These are phyloP conservation scores for Hortiboletus flavorubellus DNA, from an alignment of 768 basidiomycete species.

Conservation along the genomic window DNA sequence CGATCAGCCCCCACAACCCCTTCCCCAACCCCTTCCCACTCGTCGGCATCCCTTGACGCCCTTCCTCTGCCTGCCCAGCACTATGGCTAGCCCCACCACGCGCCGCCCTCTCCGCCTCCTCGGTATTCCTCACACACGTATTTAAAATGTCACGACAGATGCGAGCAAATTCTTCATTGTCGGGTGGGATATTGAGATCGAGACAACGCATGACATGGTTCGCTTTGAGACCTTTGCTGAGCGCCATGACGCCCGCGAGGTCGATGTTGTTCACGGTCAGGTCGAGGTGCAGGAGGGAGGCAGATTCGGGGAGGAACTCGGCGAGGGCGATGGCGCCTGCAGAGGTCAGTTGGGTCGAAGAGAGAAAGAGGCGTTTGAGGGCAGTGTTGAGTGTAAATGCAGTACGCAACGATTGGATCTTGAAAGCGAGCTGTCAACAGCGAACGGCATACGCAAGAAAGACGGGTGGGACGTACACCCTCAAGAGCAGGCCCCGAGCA, in stretches of 20 bases:
- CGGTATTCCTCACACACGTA: conserved; percentile 90
- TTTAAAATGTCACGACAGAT: conserved; percentile 89
- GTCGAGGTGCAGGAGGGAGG: conserved; percentile 86
- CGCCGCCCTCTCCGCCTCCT: conserved; percentile 60
- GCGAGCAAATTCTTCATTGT: conserved; percentile 76
- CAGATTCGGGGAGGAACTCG: conserved; percentile 92
- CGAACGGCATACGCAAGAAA: background rate
- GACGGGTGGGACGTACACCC: conserved; percentile 56
- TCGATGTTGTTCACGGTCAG: conserved; percentile 81
- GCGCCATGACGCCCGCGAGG: conserved; percentile 89
- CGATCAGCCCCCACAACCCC: conserved; percentile 82
- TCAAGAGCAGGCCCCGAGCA: conserved; percentile 88
- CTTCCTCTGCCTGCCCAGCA: conserved; percentile 9
- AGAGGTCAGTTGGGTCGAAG: conserved; percentile 74
- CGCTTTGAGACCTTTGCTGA: conserved; percentile 78
- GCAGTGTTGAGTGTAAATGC: conserved; percentile 91
- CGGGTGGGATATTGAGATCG: conserved; percentile 88
- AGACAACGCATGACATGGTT: conserved; percentile 89
- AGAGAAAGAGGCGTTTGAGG: conserved; percentile 89
- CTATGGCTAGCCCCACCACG: background rate
- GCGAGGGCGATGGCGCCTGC: conserved; percentile 92
- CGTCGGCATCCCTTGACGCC: conserved; percentile 19
- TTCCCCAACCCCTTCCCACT: conserved; percentile 58
- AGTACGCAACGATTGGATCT: conserved; percentile 86
- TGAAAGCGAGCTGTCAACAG: background rate